A percentile compares a stretch with the other conserved stretches of the same genome.
These are phyloP conservation scores for Pascua sp. DNA, from an alignment of 1,284 basidiomycete species.

Conservation along the genomic window DNA sequence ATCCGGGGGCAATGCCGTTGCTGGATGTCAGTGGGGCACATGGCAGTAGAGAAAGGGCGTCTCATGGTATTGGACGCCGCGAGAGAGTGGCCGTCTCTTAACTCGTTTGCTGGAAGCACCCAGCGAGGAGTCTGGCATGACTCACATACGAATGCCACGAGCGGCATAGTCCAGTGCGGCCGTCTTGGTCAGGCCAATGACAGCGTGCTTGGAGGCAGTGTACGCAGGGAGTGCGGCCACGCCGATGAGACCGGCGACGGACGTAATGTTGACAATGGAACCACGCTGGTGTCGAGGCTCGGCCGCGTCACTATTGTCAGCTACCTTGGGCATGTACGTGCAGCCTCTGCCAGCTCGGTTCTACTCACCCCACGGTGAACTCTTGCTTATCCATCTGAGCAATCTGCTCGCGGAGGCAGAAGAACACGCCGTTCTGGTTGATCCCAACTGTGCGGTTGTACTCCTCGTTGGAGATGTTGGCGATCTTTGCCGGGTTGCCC, in stretches of 20 bases:
- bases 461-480: constrained; percentile 15
- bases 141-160: constrained; percentile 15
- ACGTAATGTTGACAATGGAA: constrained; percentile 21
- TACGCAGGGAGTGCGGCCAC: constrained; percentile 9
- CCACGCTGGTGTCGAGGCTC: constrained; percentile 15
- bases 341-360: constrained; percentile 11
- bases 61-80: too few relatives aligned
- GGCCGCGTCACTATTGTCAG: too few relatives aligned
- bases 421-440: constrained; percentile 23
- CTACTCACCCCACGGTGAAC: constrained; percentile 23
- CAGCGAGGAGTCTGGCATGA: background rate
- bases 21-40: background rate
- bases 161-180: constrained; percentile 17
- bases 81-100: too few relatives aligned
- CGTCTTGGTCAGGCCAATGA: constrained; percentile 19
- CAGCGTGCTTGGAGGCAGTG: constrained; percentile 21
- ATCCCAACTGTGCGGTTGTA: constrained; percentile 30
- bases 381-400: constrained; percentile 18
- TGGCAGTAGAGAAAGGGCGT: too few relatives aligned
- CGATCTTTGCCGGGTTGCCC: background rate
- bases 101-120: too few relatives aligned
- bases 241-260: constrained; percentile 8
- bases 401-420: constrained; percentile 21
- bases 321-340: background rate
- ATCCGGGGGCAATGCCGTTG: constrained; percentile 17